Evolutionary conservation across 2,329 filamentous ascomycete species (phyloP).

Genomic region (Pestalotiopsis sp.): DNA sequence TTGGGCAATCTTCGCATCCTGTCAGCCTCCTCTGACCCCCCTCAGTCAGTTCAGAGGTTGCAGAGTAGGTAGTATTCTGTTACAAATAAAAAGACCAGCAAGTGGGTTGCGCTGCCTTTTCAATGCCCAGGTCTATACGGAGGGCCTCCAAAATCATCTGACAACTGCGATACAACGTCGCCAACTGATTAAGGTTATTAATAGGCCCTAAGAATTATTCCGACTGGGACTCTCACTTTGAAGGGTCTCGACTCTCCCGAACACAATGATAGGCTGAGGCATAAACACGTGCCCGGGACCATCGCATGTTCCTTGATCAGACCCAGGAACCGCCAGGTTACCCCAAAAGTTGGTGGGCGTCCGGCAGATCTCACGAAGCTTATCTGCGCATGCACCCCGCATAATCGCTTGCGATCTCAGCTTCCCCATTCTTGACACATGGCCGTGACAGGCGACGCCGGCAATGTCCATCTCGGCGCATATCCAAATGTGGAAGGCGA

Average conservation of each 20-base stretch:
- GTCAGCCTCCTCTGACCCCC: background rate
- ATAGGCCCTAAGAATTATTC: background rate
- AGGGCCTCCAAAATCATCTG: background rate
- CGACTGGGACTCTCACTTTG: background rate
- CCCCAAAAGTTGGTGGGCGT: background rate
- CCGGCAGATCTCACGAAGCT: conserved; percentile 1
- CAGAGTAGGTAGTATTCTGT: background rate
- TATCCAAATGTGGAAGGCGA: background rate
- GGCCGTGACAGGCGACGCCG: background rate
- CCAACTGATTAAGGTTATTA: background rate
- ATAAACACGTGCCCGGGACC: background rate
- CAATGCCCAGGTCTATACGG: background rate
- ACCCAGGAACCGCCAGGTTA: background rate
- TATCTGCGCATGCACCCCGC: conserved; percentile 5
- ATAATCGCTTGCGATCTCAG: background rate
- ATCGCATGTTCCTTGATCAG: background rate
- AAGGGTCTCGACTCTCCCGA: background rate
- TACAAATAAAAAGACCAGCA: background rate
- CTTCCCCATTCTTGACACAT: background rate
- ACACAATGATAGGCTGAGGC: background rate
- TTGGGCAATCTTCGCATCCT: background rate
- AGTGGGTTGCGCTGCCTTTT: background rate
- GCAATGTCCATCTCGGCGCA: background rate
- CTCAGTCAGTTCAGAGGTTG: background rate
- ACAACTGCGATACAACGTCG: background rate